Conservation (phyloP, 2,329 filamentous ascomycete species). For the Colletotrichum orchidophilum region DNA sequence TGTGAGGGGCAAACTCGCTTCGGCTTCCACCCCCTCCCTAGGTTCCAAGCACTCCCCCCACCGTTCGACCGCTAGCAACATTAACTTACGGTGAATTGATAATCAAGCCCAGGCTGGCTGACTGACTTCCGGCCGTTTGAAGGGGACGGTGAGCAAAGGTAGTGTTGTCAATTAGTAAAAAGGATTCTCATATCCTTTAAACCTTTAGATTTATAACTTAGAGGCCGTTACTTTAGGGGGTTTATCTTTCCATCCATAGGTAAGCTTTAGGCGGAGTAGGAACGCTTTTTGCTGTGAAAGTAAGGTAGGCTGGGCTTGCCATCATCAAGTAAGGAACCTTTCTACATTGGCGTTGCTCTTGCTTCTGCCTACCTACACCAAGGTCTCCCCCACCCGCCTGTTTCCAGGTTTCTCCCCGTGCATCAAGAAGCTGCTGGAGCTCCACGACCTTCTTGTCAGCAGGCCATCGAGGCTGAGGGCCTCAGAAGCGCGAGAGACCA, state of each 20-base stretch:
- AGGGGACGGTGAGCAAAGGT: neutral
- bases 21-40: conserved; percentile 9
- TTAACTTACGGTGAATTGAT: conserved; percentile 28
- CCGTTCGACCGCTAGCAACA: conserved; percentile 4
- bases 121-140: neutral
- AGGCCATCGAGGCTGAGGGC: neutral
- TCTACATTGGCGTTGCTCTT: neutral
- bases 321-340: neutral
- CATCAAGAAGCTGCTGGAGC: neutral
- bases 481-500: neutral
- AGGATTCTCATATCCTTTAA: too few species aligned
- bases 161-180: too few species aligned
- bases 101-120: conserved; percentile 25
- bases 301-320: neutral
- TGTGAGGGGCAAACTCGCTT: conserved; percentile 31
- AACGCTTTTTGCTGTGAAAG: neutral
- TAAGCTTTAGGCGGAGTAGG: too few species aligned
- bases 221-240: too few species aligned
- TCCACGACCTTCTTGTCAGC: neutral
- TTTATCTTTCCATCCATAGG: too few species aligned
- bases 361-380: neutral
- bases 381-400: neutral
- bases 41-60: conserved; percentile 14
- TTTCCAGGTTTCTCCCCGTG: neutral
- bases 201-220: too few species aligned